Base-by-base conservation (phyloP, 148 eudicot species). In the Heliosperma pusillum region DNA sequence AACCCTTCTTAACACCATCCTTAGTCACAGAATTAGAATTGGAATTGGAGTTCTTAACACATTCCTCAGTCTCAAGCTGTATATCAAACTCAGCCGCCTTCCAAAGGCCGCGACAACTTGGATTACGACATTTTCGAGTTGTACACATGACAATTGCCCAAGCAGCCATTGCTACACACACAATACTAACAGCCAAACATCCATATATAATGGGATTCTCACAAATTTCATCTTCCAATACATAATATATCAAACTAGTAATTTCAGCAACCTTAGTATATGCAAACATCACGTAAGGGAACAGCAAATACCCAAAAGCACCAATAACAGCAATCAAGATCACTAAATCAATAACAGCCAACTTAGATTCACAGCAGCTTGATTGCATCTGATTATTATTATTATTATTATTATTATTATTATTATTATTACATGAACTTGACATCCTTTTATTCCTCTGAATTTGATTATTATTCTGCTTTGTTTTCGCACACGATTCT, bases 1-100 rank as follows among this genome's bases (percentile, higher is more conserved):
- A 76, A 0, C 90, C 96, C 82, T 77, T 89, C 78, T 82, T 85
- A 40, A 85, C 83, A 71, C 80, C 83, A 71, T 76, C 84, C 44
- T 87, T 88, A 1, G 74, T 65, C 61, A 75, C 33, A 21, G 64
- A 36, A 82, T 56, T 79, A 1, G 89, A 86, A 50, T 83, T 89
- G n/a, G 64, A 36, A 82, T 56, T 79, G 2, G 89, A 86, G 56
- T 83, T 89, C 80, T 87, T 93, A 44, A 85, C 79, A 79, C 82
- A 80, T 21, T 89, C 92, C 74, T 90, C 93, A 0, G 98, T 89
- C 74, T 93, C 98, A 24, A 93, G 80, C 74, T 90, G 93, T 61
- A 93, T 87, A 71, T 93, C 92, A 9, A 93, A 93, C 44, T 93
- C 92, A 65, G 98, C 92, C 0, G 93, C 96, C 71, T 86, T 86